Evolutionary conservation across 495 filamentous ascomycete genomes (phyloP).

Genomic region (Penicillium canescens): DNA sequence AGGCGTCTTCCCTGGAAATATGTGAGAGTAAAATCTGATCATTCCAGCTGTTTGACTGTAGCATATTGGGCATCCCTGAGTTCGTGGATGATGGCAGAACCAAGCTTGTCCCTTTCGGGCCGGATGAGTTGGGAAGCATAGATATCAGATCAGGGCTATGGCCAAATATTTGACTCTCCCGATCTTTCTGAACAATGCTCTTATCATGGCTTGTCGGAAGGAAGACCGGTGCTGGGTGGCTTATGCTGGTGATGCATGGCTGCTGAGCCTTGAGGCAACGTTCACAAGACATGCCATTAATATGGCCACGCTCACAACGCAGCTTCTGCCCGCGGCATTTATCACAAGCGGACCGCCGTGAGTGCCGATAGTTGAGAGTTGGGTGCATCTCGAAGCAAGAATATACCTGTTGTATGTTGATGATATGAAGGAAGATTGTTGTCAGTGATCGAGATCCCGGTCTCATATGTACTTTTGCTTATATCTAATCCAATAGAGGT

Average conservation of each 20-base stretch:
- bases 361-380: conserved; percentile 22
- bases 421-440: too few species aligned
- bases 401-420: too few species aligned
- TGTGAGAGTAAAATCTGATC: not conserved
- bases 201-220: not conserved
- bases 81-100: not conserved
- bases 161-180: not conserved
- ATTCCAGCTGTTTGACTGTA: conserved; percentile 4
- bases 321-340: conserved; percentile 44
- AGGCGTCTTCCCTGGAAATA: not conserved
- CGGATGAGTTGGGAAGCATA: conserved; percentile 15
- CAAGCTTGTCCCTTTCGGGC: conserved; percentile 15
- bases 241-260: conserved; percentile 23
- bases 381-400: conserved; percentile 15
- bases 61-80: not conserved
- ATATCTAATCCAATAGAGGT: not conserved
- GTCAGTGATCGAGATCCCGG: not conserved
- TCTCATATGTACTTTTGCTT: conserved; percentile 1
- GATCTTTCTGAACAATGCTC: not conserved
- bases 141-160: conserved; percentile 4
- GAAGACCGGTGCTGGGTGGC: conserved; percentile 11
- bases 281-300: conserved; percentile 27
- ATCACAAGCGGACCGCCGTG: conserved; percentile 42
- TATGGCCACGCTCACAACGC: conserved; percentile 35
- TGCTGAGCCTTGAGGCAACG: conserved; percentile 31